Evolutionary conservation across 176 grass and related monocot species (phyloP), one percentile per base, ranked within the genome.

Genomic region (Bolboschoenus planiculmis): DNA sequence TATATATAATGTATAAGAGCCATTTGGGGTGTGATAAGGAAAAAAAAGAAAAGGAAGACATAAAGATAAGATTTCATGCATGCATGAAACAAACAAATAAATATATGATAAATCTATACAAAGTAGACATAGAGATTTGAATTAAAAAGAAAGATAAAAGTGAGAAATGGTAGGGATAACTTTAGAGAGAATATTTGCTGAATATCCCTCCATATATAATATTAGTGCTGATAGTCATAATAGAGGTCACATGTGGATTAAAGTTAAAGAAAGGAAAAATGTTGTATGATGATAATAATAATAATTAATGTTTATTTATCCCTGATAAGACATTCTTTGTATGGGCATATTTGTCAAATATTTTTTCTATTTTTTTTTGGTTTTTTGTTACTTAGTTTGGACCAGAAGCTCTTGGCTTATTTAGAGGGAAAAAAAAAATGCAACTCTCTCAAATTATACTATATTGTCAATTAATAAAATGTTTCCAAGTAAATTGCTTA

Each of bases 141-240:
- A 44, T 16, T 34, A 43, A 81, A 15, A 81, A 30, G 2, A 46
- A 29, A 60, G 20, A 56, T 16, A 42, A 42, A 59, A 44, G 57
- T 40, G 78, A 63, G 21, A 59, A 62, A 26, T 16, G 33, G 35
- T 43, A 62, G 20, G 50, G 78, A 1, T 44, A 46, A 23, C n/a
- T 63, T 63, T 81, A 63, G 18, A 81, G 39, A 63, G 79, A 81
- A 81, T 81, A 62, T 81, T 81, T 63, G 34, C 1, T 46, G 79
- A 30, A 81, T 81, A 81, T 81, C 18, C 79, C 26, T 81, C 40
- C 14, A 10, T 5, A 24, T 58, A 24, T 58, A 21, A 44, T 78
- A 2, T n/a, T 78, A 81, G 79, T 81, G 79, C 79, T 63, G 20
- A 26, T 62, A 44, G 56, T 81, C 58, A 81, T 63, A 81, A 81